Conservation (phyloP, 306 rosid genomes). For the Vicia faba region DNA sequence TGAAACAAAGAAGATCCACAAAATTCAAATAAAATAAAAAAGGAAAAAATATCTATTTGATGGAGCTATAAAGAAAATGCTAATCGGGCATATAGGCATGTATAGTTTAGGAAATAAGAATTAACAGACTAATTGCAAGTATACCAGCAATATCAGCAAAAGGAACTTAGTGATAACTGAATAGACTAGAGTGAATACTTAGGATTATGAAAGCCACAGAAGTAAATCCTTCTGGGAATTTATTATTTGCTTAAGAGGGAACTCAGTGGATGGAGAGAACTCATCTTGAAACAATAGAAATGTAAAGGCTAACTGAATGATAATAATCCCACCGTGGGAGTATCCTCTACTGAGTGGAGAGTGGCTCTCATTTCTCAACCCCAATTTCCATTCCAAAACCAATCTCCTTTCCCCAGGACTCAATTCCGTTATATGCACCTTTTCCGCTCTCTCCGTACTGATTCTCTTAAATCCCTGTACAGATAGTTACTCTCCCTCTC, state of each 20-base stretch:
- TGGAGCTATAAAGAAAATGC: background rate
- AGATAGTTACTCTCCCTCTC: no score
- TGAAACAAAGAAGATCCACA: background rate
- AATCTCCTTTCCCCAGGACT: background rate
- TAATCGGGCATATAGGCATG: background rate
- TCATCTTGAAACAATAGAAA: background rate
- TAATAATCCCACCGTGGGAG: background rate
- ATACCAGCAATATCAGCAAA: constrained; percentile 5
- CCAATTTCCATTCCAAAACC: constrained; percentile 2
- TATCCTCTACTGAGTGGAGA: background rate
- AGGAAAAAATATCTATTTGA: background rate
- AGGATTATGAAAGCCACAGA: no score
- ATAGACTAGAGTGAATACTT: no score
- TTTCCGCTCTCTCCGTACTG: background rate
- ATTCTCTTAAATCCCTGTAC: background rate
- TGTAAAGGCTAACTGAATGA: background rate
- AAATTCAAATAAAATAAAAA: background rate
- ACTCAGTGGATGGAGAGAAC: background rate
- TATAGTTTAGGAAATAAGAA: background rate
- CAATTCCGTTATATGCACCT: background rate
- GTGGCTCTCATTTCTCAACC: background rate
- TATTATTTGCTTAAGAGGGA: background rate
- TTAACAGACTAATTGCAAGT: constrained; percentile 5
- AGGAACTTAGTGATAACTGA: background rate
- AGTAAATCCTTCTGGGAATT: no score